phyloP scores from a whole-genome alignment of 1,284 basidiomycete genomes.

The Cryptococcus hybrid region DNA sequence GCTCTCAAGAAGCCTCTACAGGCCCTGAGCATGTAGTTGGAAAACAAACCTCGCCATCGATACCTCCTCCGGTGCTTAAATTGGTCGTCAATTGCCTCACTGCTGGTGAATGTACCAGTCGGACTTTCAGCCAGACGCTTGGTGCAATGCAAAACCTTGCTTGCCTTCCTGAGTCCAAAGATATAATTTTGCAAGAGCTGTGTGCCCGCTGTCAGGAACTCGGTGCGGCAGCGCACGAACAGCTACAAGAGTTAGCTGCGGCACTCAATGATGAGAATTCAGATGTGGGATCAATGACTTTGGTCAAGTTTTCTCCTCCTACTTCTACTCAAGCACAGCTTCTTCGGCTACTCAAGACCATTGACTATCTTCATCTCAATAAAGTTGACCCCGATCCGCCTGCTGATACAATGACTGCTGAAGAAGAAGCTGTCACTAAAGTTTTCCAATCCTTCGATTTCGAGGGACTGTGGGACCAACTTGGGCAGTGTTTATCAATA shows the following conservation, averaged over 20 bases:
- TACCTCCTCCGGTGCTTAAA: slow-evolving; percentile 73
- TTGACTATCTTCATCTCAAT: slow-evolving; percentile 89
- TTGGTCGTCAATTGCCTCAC: slow-evolving; percentile 93
- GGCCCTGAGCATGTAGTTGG: neutral
- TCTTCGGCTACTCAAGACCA: slow-evolving; percentile 86
- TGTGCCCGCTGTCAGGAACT: slow-evolving; percentile 80
- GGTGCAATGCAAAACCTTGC: slow-evolving; percentile 87
- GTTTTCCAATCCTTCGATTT: slow-evolving; percentile 89
- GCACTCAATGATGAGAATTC: slow-evolving; percentile 61
- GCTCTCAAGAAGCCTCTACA: neutral
- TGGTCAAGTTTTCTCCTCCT: slow-evolving; percentile 84
- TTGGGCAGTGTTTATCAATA: slow-evolving; percentile 78
- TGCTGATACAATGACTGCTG: slow-evolving; percentile 49
- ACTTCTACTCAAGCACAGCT: slow-evolving; percentile 92
- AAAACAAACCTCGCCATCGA: slow-evolving; percentile 28
- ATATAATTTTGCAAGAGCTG: slow-evolving; percentile 82
- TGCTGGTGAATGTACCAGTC: slow-evolving; percentile 88
- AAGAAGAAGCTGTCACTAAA: slow-evolving; percentile 67
- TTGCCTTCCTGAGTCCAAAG: slow-evolving; percentile 77
- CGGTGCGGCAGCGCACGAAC: slow-evolving; percentile 66
- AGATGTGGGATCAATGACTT: slow-evolving; percentile 57
- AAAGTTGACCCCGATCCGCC: slow-evolving; percentile 33
- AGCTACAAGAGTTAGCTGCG: slow-evolving; percentile 70
- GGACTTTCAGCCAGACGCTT: slow-evolving; percentile 88
- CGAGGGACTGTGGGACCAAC: slow-evolving; percentile 75